Base-by-base conservation (phyloP, 2,329 filamentous ascomycete species). In the Aspergillus jensenii region DNA sequence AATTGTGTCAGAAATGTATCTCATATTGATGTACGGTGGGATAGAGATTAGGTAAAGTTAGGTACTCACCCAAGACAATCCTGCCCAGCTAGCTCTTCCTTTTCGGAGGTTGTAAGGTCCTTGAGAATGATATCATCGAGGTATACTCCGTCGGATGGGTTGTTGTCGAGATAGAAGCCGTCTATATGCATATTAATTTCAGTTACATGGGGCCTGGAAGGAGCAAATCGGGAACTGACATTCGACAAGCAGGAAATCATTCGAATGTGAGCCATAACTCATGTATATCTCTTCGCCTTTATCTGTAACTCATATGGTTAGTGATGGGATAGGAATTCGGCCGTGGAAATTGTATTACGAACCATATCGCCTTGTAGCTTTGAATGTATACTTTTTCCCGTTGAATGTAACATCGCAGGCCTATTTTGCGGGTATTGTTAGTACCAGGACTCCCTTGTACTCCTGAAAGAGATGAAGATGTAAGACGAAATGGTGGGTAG, bases 261-360 rank as follows among this genome's bases (percentile, higher is more conserved):
- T 75, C 0, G 70, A 66, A 55, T 76, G 74, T n/a, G 68, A 59
- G 14, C 74, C 74, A 41, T 76, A 76, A 37, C 69, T 75, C 58
- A 74, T 71, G 45, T 66, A 75, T 47, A 76, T 59, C 48, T 76
- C 72, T 58, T 76, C 71, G 15, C 71, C 72, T 46, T 67, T 65
- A 48, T 69, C 74, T 76, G 55, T 52, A n/a, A 37, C 7, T 6
- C 35, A 5, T 6, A 37, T 17, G 5, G 3, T 8, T 33, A 12
- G 47, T 21, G 17, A 6, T 48, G 25, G n/a, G 9, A 31, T 31
- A 31, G 27, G 1, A 9, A 31, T n/a, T n/a, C n/a, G 12, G 3
- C 4, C 12, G 35, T 23, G 27, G 37, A 3, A 31, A 14, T 3
- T 27, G 12, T 41, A 27, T 39, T n/a, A 23, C 9, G 6, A 63